Evolutionary conservation across 106 monocot genomes (phyloP), one percentile per base, ranked within the genome.

Genomic region (Chionographis japonica): DNA sequence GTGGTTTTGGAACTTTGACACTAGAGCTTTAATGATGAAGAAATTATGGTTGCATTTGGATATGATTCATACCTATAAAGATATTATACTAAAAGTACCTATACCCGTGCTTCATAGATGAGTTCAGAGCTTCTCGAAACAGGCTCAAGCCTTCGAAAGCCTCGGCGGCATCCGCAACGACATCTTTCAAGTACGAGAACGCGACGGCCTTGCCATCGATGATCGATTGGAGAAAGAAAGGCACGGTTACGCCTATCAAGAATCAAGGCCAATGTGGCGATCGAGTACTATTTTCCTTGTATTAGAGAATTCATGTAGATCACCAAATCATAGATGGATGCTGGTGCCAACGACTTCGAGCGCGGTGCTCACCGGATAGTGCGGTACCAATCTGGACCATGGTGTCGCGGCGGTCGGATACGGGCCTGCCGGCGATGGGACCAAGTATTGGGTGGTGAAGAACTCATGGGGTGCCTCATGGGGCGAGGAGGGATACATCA

Each of bases 371-470:
- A 59, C 65, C 27, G 77, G 77, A 8, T 11, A n/a, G 10, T 72
- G 77, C 40, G 77, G 77, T 3, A 72, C 71, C 3, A 6, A 65
- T 8, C 35, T 78, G 38, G 59, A 72, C 72, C 77, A 78, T 41
- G 77, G 51, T 3, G 57, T 69, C 7, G 41, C 69, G 1, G 79
- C 50, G 1, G 40, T 80, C 3, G 79, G 79, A 15, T 80, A 74
- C 43, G 79, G 79, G 2, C 17, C 40, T 42, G 12, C 50, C 2
- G 39, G 10, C 16, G 69, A 57, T 16, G 68, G 68, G 0, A 41
- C 52, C 18, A 74, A 74, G 62, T 74, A 74, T 46, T 80, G 79
- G 74, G 18, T 74, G 18, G 18, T 80, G 17, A 80, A 80, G 74
- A 80, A 80, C 42, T 80, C 74, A 8, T 74, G 79, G 74, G 79